phyloP scores from a whole-genome alignment of 768 basidiomycete genomes.

The Tricholoma flavovirens region DNA sequence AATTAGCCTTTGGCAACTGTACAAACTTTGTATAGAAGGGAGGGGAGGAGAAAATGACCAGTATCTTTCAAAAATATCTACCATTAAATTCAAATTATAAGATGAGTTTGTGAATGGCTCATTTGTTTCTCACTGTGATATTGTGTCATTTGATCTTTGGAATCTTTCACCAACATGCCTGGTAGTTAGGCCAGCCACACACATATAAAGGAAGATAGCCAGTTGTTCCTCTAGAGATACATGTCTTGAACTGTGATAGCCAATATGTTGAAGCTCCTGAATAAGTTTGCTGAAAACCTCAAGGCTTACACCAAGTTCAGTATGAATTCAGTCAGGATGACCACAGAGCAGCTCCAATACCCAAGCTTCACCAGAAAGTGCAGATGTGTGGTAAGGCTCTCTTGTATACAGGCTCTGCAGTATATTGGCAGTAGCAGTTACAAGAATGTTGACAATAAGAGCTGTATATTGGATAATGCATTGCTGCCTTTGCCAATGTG shows the following conservation, averaged over 20 bases:
- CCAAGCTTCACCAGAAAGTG: too few species aligned
- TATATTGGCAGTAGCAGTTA: too few species aligned
- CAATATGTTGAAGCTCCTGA: slow-evolving; percentile 2
- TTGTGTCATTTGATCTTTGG: slow-evolving; percentile 8
- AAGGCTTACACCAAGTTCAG: slow-evolving; percentile 14
- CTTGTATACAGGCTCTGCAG: too few species aligned
- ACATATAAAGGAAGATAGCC: slow-evolving; percentile 11
- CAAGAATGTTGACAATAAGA: too few species aligned
- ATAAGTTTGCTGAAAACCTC: slow-evolving; percentile 18
- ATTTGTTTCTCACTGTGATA: neutral
- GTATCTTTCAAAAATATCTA: neutral
- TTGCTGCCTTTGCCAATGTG: too few species aligned
- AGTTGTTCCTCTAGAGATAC: slow-evolving; percentile 1
- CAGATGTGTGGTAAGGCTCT: too few species aligned
- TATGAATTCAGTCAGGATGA: slow-evolving; percentile 16
- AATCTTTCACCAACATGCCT: slow-evolving; percentile 15
- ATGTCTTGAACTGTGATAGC: slow-evolving; percentile 3
- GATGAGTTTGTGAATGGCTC: neutral
- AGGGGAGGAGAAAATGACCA: neutral
- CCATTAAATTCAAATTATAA: neutral
- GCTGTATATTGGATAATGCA: too few species aligned
- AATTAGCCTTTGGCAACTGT: neutral
- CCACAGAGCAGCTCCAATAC: too few species aligned
- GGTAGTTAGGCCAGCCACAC: slow-evolving; percentile 15
- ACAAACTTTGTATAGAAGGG: neutral